A percentile compares a stretch with the other conserved stretches of the same genome.
These are phyloP conservation scores for Kuraishia cidri DNA, from an alignment of 805 yeast genomes.

Conservation along the genomic window DNA sequence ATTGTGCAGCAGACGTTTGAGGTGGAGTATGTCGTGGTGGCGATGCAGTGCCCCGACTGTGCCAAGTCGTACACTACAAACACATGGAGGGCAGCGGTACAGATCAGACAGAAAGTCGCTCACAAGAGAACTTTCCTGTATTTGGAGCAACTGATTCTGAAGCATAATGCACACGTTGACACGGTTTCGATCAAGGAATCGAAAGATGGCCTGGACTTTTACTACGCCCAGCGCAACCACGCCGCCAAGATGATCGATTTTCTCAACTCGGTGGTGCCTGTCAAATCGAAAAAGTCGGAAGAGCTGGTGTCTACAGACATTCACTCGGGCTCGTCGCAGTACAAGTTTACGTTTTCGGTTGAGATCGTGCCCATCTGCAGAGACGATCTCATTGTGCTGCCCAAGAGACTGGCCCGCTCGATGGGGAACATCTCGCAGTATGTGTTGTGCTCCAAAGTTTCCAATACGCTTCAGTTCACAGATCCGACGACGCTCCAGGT, in stretches of 20 bases:
- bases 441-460: conserved; percentile 76
- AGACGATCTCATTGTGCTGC: conserved; percentile 90
- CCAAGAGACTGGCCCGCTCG: conserved; percentile 75
- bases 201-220: conserved; percentile 92
- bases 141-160: conserved; percentile 90
- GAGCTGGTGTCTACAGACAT: conserved; percentile 89
- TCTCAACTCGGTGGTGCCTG: conserved; percentile 76
- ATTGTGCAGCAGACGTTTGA: conserved; percentile 91
- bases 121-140: conserved; percentile 96
- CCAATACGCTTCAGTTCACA: conserved; percentile 77
- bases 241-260: conserved; percentile 94
- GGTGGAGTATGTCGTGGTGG: conserved; percentile 87
- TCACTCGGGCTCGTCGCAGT: conserved; percentile 80
- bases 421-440: conserved; percentile 78
- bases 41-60: conserved; percentile 98
- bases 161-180: conserved; percentile 87
- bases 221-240: conserved; percentile 79
- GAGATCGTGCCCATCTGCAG: conserved; percentile 96
- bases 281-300: conserved; percentile 74
- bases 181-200: conserved; percentile 90
- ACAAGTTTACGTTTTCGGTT: conserved; percentile 86
- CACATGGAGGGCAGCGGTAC: conserved; percentile 98
- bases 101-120: conserved; percentile 93
- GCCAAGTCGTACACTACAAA: conserved; percentile 94
- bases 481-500: conserved; percentile 78